Evolutionary conservation across 768 basidiomycete species (phyloP).

Genomic region (Termitomyces sp.): DNA sequence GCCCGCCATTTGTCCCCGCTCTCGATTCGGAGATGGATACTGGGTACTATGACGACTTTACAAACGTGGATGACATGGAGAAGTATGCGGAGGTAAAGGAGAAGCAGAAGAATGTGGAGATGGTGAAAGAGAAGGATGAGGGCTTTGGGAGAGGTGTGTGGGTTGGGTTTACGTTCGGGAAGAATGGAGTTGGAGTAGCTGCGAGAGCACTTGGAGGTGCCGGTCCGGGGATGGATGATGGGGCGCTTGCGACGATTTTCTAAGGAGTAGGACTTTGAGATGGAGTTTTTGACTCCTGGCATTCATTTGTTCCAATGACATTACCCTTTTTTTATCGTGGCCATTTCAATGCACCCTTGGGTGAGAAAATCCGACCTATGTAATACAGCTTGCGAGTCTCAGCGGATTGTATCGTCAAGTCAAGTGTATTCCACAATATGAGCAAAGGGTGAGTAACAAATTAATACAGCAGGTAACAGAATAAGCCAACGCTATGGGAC

Average conservation of each 20-base stretch:
- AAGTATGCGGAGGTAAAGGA: slow-evolving; percentile 98
- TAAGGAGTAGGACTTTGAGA: slow-evolving; percentile 14
- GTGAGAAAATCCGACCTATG: neutral
- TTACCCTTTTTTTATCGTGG: neutral
- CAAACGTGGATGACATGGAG: slow-evolving; percentile 88
- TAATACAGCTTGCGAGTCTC: neutral
- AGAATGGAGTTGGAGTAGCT: slow-evolving; percentile 69
- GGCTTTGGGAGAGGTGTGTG: slow-evolving; percentile 68
- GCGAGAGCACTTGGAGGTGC: slow-evolving; percentile 32
- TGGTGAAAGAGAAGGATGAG: slow-evolving; percentile 86
- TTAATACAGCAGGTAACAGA: slow-evolving; percentile 2
- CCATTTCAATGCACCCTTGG: neutral
- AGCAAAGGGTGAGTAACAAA: slow-evolving; percentile 1
- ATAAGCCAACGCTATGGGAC: slow-evolving; percentile 7
- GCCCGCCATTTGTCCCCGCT: slow-evolving; percentile 90
- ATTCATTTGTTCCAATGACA: neutral
- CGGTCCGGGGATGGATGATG: slow-evolving; percentile 35
- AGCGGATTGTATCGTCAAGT: neutral
- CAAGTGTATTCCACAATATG: slow-evolving; percentile 2
- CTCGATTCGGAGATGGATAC: slow-evolving; percentile 94
- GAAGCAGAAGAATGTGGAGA: slow-evolving; percentile 93
- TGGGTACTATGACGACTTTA: slow-evolving; percentile 92
- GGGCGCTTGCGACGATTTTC: slow-evolving; percentile 57
- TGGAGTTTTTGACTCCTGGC: neutral
- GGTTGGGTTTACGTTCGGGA: slow-evolving; percentile 91